phyloP scores from a whole-genome alignment of 192 early-diverging fungal species.

The Nowakowskiella sp. region DNA sequence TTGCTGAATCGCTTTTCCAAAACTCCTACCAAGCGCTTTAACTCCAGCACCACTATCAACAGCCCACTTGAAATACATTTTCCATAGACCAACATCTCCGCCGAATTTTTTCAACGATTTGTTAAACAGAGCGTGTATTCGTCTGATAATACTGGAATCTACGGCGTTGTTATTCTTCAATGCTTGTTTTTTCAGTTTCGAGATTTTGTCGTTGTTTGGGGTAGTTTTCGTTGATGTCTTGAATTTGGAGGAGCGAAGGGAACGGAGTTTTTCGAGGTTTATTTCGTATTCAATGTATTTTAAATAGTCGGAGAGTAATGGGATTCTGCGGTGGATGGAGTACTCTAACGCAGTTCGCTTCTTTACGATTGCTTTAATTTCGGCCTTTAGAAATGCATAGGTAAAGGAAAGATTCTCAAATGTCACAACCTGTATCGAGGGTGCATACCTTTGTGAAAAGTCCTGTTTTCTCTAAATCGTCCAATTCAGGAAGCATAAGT shows the following conservation, averaged over 20 bases:
- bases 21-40: conserved; percentile 62
- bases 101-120: conserved; percentile 68
- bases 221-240: background rate
- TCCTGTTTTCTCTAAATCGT: conserved; percentile 73
- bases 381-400: conserved; percentile 34
- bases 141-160: conserved; percentile 64
- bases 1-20: conserved; percentile 75
- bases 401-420: conserved; percentile 2
- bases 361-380: conserved; percentile 83
- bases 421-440: background rate
- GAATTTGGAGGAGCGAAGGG: too few species aligned
- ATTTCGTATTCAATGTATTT: conserved; percentile 94
- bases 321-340: conserved; percentile 67
- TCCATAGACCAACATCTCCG: conserved; percentile 76
- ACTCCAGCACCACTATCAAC: conserved; percentile 38
- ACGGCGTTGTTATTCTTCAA: conserved; percentile 3
- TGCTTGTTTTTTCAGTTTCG: background rate
- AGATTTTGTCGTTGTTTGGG: background rate
- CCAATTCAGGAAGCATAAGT: conserved; percentile 84
- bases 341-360: conserved; percentile 86
- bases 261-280: conserved; percentile 77
- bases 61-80: conserved; percentile 85
- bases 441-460: conserved; percentile 44
- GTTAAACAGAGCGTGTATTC: conserved; percentile 75
- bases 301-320: conserved; percentile 69